Percentiles rank a stretch among this genome's conserved stretches.
Conservation (phyloP, 2,329 filamentous ascomycete species). For the Davidsoniella virescens region DNA sequence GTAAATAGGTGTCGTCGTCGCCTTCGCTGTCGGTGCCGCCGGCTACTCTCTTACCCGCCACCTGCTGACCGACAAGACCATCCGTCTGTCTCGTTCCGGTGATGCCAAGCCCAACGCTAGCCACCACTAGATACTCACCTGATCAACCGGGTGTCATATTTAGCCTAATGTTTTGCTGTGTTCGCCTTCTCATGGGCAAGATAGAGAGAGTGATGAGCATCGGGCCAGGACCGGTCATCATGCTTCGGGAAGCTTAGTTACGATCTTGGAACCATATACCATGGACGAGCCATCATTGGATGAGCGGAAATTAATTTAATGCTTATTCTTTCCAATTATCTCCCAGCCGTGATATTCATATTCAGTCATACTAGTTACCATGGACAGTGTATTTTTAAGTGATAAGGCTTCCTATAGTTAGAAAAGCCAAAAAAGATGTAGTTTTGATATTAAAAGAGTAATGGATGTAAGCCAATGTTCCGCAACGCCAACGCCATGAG, state of each 20-base stretch:
- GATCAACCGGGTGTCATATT: slow-evolving; percentile 17
- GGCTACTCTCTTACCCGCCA: slow-evolving; percentile 70
- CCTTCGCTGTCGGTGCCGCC: slow-evolving; percentile 67
- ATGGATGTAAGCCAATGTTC: slow-evolving; percentile 16
- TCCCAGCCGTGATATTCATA: neutral
- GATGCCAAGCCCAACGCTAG: slow-evolving; percentile 22
- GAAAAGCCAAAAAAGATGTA: neutral
- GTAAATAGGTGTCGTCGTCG: slow-evolving; percentile 61
- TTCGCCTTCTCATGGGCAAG: neutral
- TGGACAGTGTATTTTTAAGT: neutral
- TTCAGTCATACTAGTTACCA: too few relatives aligned
- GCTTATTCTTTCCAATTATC: slow-evolving; percentile 5
- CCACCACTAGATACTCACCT: slow-evolving; percentile 21
- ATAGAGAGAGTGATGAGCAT: neutral
- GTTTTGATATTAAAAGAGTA: neutral
- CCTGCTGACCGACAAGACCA: slow-evolving; percentile 76
- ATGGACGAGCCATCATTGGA: neutral
- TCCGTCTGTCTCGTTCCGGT: slow-evolving; percentile 61
- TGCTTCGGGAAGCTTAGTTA: neutral
- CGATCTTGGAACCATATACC: neutral
- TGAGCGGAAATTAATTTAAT: slow-evolving; percentile 4
- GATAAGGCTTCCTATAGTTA: neutral
- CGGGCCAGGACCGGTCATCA: neutral
- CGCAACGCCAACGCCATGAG: slow-evolving; percentile 27
- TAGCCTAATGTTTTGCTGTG: neutral